Conservation (phyloP, 305 asterid species). For the Solanum hybrid region DNA sequence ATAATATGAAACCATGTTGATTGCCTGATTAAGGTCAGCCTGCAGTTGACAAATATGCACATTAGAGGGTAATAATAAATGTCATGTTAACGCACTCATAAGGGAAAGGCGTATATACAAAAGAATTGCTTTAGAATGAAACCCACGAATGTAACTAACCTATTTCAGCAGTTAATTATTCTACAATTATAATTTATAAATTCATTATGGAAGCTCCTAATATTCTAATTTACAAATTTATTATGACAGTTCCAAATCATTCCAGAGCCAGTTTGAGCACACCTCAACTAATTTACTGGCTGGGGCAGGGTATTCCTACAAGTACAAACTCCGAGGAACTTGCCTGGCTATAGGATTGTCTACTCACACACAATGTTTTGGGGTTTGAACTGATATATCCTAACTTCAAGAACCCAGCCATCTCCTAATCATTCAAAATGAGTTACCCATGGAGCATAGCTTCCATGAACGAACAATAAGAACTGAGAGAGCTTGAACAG, state of each 20-base stretch:
- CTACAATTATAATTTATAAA: neutral
- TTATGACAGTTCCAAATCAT: neutral
- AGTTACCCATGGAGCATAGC: neutral
- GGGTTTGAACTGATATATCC: neutral
- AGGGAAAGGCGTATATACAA: neutral
- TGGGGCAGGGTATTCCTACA: neutral
- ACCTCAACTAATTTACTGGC: neutral
- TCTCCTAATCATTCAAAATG: neutral
- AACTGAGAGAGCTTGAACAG: neutral
- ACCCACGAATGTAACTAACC: neutral
- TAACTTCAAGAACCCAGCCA: neutral
- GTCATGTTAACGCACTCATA: neutral
- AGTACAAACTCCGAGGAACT: neutral
- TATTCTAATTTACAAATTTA: neutral
- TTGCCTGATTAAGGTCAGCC: constrained; percentile 80
- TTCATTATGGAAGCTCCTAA: neutral
- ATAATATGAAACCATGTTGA: constrained; percentile 63
- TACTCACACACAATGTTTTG: neutral
- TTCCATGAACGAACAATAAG: neutral
- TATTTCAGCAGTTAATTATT: neutral
- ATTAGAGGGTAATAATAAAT: neutral
- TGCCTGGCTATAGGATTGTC: neutral
- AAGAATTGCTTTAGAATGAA: neutral
- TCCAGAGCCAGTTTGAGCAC: neutral
- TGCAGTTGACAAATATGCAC: constrained; percentile 12